Evolutionary conservation across 2,329 filamentous ascomycete genomes (phyloP), one percentile per base, ranked within the genome.

Genomic region (Scortechinia acanthostroma): DNA sequence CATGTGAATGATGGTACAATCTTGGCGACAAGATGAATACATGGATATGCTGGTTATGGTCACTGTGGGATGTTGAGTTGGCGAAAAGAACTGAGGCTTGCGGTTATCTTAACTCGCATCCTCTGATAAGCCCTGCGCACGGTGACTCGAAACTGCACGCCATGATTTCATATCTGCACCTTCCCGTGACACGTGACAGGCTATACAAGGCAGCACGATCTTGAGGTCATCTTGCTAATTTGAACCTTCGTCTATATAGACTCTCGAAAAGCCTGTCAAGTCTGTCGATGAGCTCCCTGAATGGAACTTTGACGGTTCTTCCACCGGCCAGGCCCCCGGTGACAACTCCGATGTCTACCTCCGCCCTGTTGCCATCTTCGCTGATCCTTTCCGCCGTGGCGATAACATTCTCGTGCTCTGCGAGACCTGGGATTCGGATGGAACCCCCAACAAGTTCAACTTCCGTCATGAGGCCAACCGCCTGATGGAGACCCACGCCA

Each of bases 301-400:
- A 40, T 40, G 35, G 35, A 40, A 40, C 35, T 40, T 40, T 17
- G 35, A 40, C 17, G 91, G 91, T 60, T 95, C 89, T 47, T 95
- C 90, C 14, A 96, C 90, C 55, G 83, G 78, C 55, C 91, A 97
- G 70, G 91, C 91, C 43, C 88, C 89, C 33, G 90, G 91, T 58
- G 87, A 94, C 68, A 93, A 97, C 81, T 95, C 89, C 42, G 91
- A 97, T 70, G 88, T 96, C 74, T 96, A 95, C 80, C 88, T 97
- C 56, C 86, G 88, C 62, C 91, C 91, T 48, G 80, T 87, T 51
- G 88, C 90, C 56, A 82, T 91, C 70, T 96, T 80, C 80, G 86
- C 89, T 55, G 35, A 40, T 53, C 91, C 91, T 49, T 91, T 96
- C 84, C 87, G 91, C 55, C 79, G 82, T 50, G 81, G 81, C 49